phyloP scores from a whole-genome alignment of 257 asterid genomes.

The Petunia axillaris region DNA sequence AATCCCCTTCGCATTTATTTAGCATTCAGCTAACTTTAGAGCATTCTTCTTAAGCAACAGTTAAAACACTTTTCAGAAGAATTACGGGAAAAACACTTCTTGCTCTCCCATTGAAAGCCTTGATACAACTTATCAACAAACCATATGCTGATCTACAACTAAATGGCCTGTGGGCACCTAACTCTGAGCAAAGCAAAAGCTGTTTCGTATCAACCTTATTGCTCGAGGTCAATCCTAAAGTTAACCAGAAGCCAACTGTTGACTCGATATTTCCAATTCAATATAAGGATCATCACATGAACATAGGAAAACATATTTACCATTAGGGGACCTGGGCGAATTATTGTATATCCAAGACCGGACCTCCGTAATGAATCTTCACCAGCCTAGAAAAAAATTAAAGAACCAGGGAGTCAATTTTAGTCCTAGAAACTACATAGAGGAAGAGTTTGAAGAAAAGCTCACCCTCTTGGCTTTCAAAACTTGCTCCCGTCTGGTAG shows the following conservation, averaged over 20 bases:
- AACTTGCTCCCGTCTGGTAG: constrained; percentile 85
- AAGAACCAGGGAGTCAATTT: constrained; percentile 24
- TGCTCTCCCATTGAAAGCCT: not conserved
- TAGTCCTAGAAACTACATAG: constrained; percentile 14
- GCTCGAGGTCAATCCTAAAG: not conserved
- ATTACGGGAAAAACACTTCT: not conserved
- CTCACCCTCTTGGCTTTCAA: constrained; percentile 86
- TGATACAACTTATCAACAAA: not conserved
- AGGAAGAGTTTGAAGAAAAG: constrained; percentile 21
- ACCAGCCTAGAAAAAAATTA: constrained; percentile 62
- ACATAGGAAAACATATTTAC: constrained; percentile 41
- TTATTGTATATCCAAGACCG: constrained; percentile 95
- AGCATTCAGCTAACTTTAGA: not conserved
- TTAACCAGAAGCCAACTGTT: not conserved
- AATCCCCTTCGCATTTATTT: not conserved
- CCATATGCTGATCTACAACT: not conserved
- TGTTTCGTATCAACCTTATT: not conserved
- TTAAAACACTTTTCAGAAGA: too few species aligned
- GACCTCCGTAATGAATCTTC: constrained; percentile 92
- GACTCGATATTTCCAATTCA: constrained; percentile 1
- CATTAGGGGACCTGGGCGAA: constrained; percentile 94
- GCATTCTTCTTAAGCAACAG: not conserved
- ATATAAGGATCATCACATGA: not conserved
- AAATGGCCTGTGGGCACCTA: not conserved
- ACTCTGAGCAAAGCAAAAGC: constrained; percentile 4